Conservation (phyloP, 1,284 basidiomycete genomes). For the Apiotrichum domesticum region DNA sequence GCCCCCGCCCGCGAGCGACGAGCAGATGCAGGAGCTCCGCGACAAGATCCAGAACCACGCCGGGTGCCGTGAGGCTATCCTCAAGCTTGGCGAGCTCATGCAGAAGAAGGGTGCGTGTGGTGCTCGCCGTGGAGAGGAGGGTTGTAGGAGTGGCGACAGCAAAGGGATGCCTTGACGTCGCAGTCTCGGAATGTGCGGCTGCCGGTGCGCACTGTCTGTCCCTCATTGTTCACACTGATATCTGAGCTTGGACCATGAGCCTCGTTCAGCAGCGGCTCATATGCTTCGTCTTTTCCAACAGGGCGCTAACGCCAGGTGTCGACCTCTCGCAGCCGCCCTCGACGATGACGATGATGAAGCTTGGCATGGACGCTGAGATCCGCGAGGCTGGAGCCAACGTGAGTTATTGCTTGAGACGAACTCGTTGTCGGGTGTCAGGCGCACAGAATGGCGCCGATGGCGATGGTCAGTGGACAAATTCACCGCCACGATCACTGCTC, state of each 20-base stretch:
- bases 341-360: constrained; percentile 34
- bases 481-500: too few relatives aligned
- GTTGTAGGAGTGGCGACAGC: too few relatives aligned
- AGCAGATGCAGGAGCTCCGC: constrained; percentile 28
- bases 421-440: too few relatives aligned
- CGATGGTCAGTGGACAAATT: too few relatives aligned
- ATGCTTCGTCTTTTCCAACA: neutral
- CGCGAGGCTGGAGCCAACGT: constrained; percentile 34
- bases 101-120: constrained; percentile 31
- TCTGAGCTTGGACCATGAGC: too few relatives aligned
- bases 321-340: constrained; percentile 30
- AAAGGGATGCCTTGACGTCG: too few relatives aligned
- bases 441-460: too few relatives aligned
- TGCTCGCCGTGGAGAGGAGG: too few relatives aligned
- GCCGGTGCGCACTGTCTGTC: too few relatives aligned
- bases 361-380: constrained; percentile 37
- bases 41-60: constrained; percentile 33
- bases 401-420: constrained; percentile 3
- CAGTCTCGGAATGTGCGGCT: too few relatives aligned
- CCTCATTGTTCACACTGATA: too few relatives aligned
- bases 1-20: constrained; percentile 21
- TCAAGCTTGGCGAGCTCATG: constrained; percentile 32
- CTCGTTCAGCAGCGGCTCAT: neutral
- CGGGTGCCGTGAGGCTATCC: constrained; percentile 32
- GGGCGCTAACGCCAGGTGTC: constrained; percentile 21